Percentiles rank a stretch among this genome's conserved stretches.
These are phyloP conservation scores for Penicillium lividum DNA, from an alignment of 495 filamentous ascomycete species.

Conservation along the genomic window DNA sequence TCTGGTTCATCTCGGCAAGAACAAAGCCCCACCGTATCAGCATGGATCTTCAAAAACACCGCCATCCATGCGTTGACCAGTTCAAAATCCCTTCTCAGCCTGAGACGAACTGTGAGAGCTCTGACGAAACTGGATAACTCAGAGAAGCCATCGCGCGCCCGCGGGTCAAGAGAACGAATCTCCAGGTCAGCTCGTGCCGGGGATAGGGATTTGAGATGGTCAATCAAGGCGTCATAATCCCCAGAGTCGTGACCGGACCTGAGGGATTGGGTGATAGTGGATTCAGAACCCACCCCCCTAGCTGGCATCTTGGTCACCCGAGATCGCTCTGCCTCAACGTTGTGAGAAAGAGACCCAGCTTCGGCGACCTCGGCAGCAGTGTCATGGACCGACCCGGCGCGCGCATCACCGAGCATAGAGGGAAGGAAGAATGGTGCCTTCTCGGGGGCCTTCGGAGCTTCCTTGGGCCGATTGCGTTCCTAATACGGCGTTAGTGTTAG, in stretches of 20 bases:
- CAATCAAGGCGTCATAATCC: constrained; percentile 58
- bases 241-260: constrained; percentile 39
- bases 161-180: constrained; percentile 71
- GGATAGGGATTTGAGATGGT: constrained; percentile 73
- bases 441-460: constrained; percentile 86
- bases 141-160: constrained; percentile 39
- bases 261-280: constrained; percentile 62
- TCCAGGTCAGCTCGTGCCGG: constrained; percentile 85
- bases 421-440: constrained; percentile 97
- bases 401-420: constrained; percentile 52
- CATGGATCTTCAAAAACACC: constrained; percentile 81
- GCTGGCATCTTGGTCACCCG: constrained; percentile 52
- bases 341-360: constrained; percentile 38
- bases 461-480: constrained; percentile 90
- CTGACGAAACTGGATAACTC: constrained; percentile 71
- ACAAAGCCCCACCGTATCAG: constrained; percentile 53
- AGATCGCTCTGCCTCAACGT: constrained; percentile 48
- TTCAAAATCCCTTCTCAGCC: constrained; percentile 77
- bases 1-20: constrained; percentile 43
- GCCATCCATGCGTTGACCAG: constrained; percentile 95
- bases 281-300: constrained; percentile 29
- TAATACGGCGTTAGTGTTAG: constrained; percentile 24
- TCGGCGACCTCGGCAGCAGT: constrained; percentile 33
- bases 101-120: constrained; percentile 70
- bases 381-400: constrained; percentile 24